Evolutionary conservation across 768 basidiomycete genomes (phyloP), one percentile per base, ranked within the genome.

Genomic region (Cyclocybe cylindracea): DNA sequence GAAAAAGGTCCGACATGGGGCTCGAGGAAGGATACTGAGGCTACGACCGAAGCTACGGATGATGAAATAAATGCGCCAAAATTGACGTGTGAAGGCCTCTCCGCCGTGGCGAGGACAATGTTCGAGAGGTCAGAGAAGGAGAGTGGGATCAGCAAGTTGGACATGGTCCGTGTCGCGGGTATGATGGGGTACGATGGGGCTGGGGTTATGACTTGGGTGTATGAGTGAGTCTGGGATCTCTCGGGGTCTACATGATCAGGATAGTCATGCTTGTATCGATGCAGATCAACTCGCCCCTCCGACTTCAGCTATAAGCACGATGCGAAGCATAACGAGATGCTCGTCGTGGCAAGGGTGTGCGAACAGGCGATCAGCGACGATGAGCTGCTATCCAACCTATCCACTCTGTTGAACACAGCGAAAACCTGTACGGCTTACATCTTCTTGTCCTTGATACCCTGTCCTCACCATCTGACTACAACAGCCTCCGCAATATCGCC

Each of bases 261-360:
- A n/a, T 49, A 18, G 18, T 53, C 11, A 54, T 42, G 14, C 36
- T 36, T 31, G 33, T 51, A 50, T 10, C n/a, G 2, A 41, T 53
- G 10, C 64, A 89, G 89, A 63, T 74, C 77, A 10, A 68, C 74
- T 36, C 76, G 80, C 41, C 87, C 87, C 0, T 78, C 80, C 0
- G 89, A 91, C 66, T 89, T 91, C 61, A 89, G 85, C 66, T 91
- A 91, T 72, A 66, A 66, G 33, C 64, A 63, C 10, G 63, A 91
- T 62, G 85, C 89, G 5, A 80, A 81, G 62, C 83, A 82, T 42
- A 75, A 66, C 44, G 78, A 71, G 47, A 74, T 71, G 38, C 70
- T 90, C 16, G 67, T 88, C 24, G 76, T 83, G n/a, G 76, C 85
- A 7, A 73, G 74, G 44, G 59, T 89, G 48, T 83, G 82, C 80